phyloP scores from a whole-genome alignment of 768 basidiomycete genomes.

The Russula brevipes region DNA sequence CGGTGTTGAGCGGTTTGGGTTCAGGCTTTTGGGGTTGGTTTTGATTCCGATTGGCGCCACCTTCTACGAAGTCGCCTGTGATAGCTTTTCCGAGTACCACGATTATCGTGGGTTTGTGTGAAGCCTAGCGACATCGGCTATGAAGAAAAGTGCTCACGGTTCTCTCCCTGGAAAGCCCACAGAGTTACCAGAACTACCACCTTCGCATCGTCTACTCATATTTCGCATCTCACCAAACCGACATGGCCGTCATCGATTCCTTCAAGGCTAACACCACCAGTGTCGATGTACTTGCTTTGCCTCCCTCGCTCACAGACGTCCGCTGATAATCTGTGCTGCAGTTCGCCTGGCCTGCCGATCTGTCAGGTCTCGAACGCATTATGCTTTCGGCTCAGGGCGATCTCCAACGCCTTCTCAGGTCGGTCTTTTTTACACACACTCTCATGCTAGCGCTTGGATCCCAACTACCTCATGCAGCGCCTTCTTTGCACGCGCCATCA shows the following conservation, averaged over 20 bases:
- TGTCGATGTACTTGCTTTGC: constrained; percentile 15
- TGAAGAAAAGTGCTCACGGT: neutral
- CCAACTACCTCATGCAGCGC: constrained; percentile 38
- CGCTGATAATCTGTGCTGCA: neutral
- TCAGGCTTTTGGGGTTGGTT: no score
- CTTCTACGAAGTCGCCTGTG: no score
- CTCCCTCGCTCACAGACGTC: neutral
- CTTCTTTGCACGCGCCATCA: constrained; percentile 59
- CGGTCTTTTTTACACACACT: constrained; percentile 3
- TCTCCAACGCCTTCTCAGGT: constrained; percentile 66
- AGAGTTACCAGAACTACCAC: neutral
- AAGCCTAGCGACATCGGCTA: no score
- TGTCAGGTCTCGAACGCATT: constrained; percentile 60
- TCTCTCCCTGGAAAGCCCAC: neutral
- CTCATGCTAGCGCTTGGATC: neutral
- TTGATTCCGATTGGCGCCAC: no score
- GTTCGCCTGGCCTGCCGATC: constrained; percentile 39
- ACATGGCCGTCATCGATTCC: constrained; percentile 26
- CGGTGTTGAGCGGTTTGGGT: no score
- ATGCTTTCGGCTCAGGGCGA: constrained; percentile 67
- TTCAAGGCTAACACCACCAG: constrained; percentile 26
- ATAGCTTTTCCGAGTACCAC: no score
- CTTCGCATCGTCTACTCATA: neutral
- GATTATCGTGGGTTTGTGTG: no score
- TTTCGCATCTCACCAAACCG: neutral